These are phyloP conservation scores for Schoenoplectus tabernaemontani DNA, from an alignment of 202 grass and related monocot genomes.

Conservation along the genomic window DNA sequence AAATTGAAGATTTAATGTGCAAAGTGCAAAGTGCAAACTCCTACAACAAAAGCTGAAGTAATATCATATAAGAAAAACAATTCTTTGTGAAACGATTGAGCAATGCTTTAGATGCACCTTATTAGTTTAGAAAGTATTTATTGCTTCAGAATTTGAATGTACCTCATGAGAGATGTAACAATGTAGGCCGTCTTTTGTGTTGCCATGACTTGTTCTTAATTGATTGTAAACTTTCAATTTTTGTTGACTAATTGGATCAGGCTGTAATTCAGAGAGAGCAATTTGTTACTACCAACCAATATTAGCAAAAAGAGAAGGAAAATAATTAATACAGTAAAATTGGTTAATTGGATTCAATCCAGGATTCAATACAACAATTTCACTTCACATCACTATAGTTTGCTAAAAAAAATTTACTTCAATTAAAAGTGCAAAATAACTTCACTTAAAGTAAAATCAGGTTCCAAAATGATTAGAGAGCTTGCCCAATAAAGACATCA, in stretches of 20 bases:
- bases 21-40: not conserved
- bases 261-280: slow-evolving; percentile 19
- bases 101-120: not conserved
- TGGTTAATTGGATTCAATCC: not conserved
- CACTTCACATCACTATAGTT: not conserved
- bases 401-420: not conserved
- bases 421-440: not conserved
- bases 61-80: not conserved
- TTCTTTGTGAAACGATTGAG: slow-evolving; percentile 22
- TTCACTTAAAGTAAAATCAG: no score
- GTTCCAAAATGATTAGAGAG: not conserved
- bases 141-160: slow-evolving; percentile 23
- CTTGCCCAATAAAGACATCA: not conserved
- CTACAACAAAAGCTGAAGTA: not conserved
- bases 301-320: no score
- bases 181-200: slow-evolving; percentile 15
- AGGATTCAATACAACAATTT: not conserved
- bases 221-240: not conserved
- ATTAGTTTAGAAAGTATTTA: slow-evolving; percentile 12
- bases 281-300: slow-evolving; percentile 4
- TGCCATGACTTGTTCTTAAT: slow-evolving; percentile 4
- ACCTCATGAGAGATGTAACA: slow-evolving; percentile 42
- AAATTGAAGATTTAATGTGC: not conserved
- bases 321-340: not conserved
- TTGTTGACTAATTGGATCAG: slow-evolving; percentile 4